Conservation (phyloP, 768 basidiomycete species). For the Psilocybe sp. region DNA sequence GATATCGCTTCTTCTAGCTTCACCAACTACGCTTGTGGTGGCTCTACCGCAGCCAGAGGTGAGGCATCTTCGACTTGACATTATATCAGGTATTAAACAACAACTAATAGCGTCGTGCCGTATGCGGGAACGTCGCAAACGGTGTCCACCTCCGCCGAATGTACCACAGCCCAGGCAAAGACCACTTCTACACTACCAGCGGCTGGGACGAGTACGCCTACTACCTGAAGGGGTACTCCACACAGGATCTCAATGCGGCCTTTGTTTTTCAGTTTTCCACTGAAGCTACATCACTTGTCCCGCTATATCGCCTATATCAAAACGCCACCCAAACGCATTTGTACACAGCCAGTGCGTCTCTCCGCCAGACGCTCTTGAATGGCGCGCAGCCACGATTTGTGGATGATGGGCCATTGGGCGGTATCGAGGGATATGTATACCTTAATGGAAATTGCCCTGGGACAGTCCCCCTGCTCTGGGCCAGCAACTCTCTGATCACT, state of each 20-base stretch:
- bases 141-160: too few relatives aligned
- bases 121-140: too few relatives aligned
- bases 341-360: conserved; percentile 6
- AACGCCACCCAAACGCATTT: conserved; percentile 2
- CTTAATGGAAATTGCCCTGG: too few relatives aligned
- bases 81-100: too few relatives aligned
- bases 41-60: too few relatives aligned
- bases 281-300: conserved; percentile 1
- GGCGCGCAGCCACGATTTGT: conserved; percentile 5
- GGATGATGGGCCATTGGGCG: background rate
- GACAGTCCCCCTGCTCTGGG: too few relatives aligned
- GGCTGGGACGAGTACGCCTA: conserved; percentile 1
- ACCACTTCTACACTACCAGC: conserved; percentile 13
- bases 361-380: background rate
- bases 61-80: too few relatives aligned
- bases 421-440: too few relatives aligned
- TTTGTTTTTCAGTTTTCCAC: conserved; percentile 1
- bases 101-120: too few relatives aligned
- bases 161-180: background rate
- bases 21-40: too few relatives aligned
- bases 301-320: conserved; percentile 8
- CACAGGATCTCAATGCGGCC: conserved; percentile 2
- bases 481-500: too few relatives aligned
- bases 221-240: conserved; percentile 1
- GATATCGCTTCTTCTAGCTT: too few relatives aligned